phyloP scores from a whole-genome alignment of 2,329 filamentous ascomycete genomes.

The Stemphylium beticola region DNA sequence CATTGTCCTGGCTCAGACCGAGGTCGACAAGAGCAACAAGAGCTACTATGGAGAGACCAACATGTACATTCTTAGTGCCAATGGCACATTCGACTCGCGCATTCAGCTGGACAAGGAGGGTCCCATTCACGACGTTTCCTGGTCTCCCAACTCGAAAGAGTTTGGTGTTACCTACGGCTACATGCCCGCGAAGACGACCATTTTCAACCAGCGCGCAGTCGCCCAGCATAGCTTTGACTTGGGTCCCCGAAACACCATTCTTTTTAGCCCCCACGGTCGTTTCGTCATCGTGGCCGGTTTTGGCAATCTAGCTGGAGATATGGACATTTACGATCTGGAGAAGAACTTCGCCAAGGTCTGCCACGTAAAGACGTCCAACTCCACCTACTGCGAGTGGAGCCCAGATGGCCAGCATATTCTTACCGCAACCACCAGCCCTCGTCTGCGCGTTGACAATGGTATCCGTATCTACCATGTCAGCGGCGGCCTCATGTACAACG shows the following conservation, averaged over 20 bases:
- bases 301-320: conserved; percentile 95
- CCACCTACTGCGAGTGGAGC: conserved; percentile 96
- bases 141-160: conserved; percentile 97
- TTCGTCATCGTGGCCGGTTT: conserved; percentile 96
- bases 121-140: conserved; percentile 96
- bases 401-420: conserved; percentile 94
- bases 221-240: conserved; percentile 85
- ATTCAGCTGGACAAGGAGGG: conserved; percentile 95
- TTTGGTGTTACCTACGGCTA: conserved; percentile 98
- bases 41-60: conserved; percentile 99
- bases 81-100: conserved; percentile 89
- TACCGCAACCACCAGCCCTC: conserved; percentile 95
- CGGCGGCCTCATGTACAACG: conserved; percentile 89
- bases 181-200: conserved; percentile 98
- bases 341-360: conserved; percentile 92
- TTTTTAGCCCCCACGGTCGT: conserved; percentile 90
- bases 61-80: conserved; percentile 91
- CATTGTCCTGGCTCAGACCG: conserved; percentile 94
- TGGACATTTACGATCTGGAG: conserved; percentile 95
- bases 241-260: conserved; percentile 89
- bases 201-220: conserved; percentile 90
- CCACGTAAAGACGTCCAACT: conserved; percentile 94
- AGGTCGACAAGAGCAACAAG: conserved; percentile 98
- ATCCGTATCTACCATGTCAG: conserved; percentile 93
- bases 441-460: conserved; percentile 94